These are phyloP conservation scores for Linderniella brevidens DNA, from an alignment of 257 asterid genomes.

Conservation along the genomic window DNA sequence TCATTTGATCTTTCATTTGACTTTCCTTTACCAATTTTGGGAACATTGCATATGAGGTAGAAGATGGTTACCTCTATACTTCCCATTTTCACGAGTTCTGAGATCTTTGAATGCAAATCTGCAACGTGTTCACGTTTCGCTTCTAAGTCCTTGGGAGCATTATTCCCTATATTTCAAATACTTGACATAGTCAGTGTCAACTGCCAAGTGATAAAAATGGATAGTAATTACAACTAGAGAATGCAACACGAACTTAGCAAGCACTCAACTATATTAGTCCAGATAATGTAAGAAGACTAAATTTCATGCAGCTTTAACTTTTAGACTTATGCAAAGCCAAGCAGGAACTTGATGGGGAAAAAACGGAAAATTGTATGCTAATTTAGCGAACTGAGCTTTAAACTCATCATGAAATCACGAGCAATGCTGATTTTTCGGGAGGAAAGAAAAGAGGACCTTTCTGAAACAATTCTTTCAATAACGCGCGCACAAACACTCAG, in stretches of 20 bases:
- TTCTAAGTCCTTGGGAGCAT: slow-evolving; percentile 23
- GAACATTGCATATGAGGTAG: slow-evolving; percentile 3
- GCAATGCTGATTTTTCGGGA: neutral
- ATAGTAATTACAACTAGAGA: neutral
- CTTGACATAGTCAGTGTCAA: slow-evolving; percentile 11
- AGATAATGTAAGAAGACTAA: no score
- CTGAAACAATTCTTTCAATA: neutral
- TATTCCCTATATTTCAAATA: slow-evolving; percentile 28
- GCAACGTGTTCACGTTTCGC: slow-evolving; percentile 31
- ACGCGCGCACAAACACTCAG: neutral
- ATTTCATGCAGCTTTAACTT: no score
- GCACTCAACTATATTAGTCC: no score
- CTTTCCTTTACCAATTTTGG: neutral
- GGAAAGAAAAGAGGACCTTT: neutral
- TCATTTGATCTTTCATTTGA: no score
- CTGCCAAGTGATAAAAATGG: neutral
- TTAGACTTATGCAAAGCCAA: no score
- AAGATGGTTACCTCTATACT: slow-evolving; percentile 49
- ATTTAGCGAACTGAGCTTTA: no score
- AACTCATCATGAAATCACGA: no score
- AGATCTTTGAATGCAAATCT: slow-evolving; percentile 45
- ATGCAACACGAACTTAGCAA: neutral
- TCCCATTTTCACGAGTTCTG: slow-evolving; percentile 61
- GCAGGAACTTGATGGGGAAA: no score
- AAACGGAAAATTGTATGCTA: no score